A percentile compares a stretch with the other conserved stretches of the same genome.
phyloP scores from a whole-genome alignment of 805 yeast genomes.

The Barnettozyma siamensis region DNA sequence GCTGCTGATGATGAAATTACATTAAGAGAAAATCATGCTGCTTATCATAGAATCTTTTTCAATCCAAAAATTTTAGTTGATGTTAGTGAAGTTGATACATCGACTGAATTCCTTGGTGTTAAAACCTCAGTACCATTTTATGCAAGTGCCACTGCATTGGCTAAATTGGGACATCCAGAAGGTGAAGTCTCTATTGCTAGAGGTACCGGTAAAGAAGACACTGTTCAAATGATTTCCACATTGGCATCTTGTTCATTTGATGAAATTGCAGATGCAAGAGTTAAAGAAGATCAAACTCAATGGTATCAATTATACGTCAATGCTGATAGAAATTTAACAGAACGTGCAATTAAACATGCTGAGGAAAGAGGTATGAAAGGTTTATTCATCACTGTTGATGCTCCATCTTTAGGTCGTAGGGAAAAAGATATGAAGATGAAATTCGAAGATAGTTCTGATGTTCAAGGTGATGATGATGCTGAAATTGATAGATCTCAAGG shows the following conservation, averaged over 20 bases:
- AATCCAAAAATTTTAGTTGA: slow-evolving; percentile 79
- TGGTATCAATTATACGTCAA: slow-evolving; percentile 90
- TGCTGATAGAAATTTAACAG: slow-evolving; percentile 61
- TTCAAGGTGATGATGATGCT: slow-evolving; percentile 42
- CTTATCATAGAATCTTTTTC: slow-evolving; percentile 84
- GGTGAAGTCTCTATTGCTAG: slow-evolving; percentile 85
- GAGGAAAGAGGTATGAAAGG: slow-evolving; percentile 74
- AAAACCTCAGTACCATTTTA: slow-evolving; percentile 74
- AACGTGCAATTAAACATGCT: slow-evolving; percentile 60
- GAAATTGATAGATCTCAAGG: slow-evolving; percentile 68
- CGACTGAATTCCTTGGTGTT: slow-evolving; percentile 73
- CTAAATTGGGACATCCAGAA: slow-evolving; percentile 86
- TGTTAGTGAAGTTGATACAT: slow-evolving; percentile 64
- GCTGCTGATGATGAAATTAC: slow-evolving; percentile 94
- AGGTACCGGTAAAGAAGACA: slow-evolving; percentile 67
- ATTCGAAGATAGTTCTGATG: slow-evolving; percentile 43
- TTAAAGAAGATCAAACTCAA: slow-evolving; percentile 59
- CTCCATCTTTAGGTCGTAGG: slow-evolving; percentile 86
- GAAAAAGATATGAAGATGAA: slow-evolving; percentile 80
- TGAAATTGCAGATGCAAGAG: slow-evolving; percentile 71
- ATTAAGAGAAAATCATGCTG: slow-evolving; percentile 82
- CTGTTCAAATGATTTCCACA: slow-evolving; percentile 90
- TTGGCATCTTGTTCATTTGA: slow-evolving; percentile 84
- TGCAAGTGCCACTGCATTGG: slow-evolving; percentile 87
- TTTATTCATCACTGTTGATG: slow-evolving; percentile 85